These are phyloP conservation scores for Neoascochyta sp. DNA, from an alignment of 2,329 filamentous ascomycete species.

Conservation along the genomic window DNA sequence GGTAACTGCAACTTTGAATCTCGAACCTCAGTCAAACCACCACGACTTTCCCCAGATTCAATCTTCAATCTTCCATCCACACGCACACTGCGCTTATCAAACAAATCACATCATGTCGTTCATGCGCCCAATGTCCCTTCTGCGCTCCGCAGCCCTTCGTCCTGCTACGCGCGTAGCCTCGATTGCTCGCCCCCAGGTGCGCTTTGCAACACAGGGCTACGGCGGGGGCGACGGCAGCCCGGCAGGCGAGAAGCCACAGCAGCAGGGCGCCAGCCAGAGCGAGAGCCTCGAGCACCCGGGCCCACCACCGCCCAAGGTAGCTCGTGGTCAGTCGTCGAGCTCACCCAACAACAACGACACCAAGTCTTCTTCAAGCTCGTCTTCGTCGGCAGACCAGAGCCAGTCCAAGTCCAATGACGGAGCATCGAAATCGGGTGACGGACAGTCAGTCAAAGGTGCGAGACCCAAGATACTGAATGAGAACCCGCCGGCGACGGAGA, in stretches of 20 bases:
- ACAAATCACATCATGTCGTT: slow-evolving; percentile 33
- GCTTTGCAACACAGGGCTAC: slow-evolving; percentile 41
- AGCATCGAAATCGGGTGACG: slow-evolving; percentile 10
- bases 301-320: slow-evolving; percentile 43
- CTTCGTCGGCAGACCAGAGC: slow-evolving; percentile 7
- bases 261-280: slow-evolving; percentile 40
- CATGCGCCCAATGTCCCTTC: slow-evolving; percentile 25
- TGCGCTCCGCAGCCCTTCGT: slow-evolving; percentile 26
- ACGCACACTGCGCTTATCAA: too few species aligned
- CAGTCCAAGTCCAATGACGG: slow-evolving; percentile 8
- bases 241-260: slow-evolving; percentile 43
- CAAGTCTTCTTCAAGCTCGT: slow-evolving; percentile 6
- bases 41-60: neutral
- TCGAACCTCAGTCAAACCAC: neutral
- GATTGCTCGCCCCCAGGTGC: slow-evolving; percentile 28
- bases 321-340: slow-evolving; percentile 31
- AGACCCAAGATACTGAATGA: slow-evolving; percentile 44
- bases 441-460: slow-evolving; percentile 34
- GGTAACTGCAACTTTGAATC: too few species aligned
- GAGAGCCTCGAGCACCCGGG: slow-evolving; percentile 46
- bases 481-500: slow-evolving; percentile 31
- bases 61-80: too few species aligned
- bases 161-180: slow-evolving; percentile 21
- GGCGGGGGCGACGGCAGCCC: slow-evolving; percentile 44
- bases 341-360: slow-evolving; percentile 26